Conservation (phyloP, 1,284 basidiomycete species). For the Apiotrichum siamense region DNA sequence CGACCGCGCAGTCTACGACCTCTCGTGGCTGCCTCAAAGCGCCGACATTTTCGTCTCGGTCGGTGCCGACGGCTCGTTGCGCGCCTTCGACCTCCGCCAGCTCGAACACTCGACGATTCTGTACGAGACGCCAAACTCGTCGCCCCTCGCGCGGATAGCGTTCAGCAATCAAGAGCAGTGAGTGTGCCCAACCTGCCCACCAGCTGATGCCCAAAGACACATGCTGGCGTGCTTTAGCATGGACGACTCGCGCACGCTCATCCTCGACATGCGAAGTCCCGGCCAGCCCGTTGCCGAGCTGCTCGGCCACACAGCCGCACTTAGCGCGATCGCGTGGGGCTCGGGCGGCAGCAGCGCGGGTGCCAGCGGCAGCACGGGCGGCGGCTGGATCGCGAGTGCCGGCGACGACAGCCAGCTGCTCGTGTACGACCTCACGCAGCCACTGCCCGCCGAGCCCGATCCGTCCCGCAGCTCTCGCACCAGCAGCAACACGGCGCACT, state of each 20-base stretch:
- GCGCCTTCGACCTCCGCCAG: conserved; percentile 92
- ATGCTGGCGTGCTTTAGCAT: conserved; percentile 50
- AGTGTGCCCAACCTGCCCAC: neutral
- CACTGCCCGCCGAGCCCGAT: conserved; percentile 26
- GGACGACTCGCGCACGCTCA: conserved; percentile 78
- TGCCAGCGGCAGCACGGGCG: conserved; percentile 53
- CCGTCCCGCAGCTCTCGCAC: neutral
- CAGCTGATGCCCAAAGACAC: too few species aligned
- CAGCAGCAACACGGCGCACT: conserved; percentile 15
- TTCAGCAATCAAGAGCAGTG: conserved; percentile 52
- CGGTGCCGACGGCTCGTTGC: conserved; percentile 91
- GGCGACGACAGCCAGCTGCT: conserved; percentile 87
- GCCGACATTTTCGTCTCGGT: conserved; percentile 98
- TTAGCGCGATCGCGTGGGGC: conserved; percentile 85
- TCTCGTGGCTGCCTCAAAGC: conserved; percentile 93
- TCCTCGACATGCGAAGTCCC: conserved; percentile 88
- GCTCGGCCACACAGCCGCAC: conserved; percentile 60
- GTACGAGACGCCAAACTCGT: conserved; percentile 72
- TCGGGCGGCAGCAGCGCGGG: conserved; percentile 48
- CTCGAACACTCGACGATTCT: conserved; percentile 98
- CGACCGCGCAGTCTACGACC: conserved; percentile 76
- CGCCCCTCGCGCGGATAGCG: conserved; percentile 75
- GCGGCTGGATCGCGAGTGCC: conserved; percentile 73
- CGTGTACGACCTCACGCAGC: conserved; percentile 68
- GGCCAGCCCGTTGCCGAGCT: conserved; percentile 89